phyloP scores from a whole-genome alignment of 1,139 yeast species.

The Geotrichum phurueaensis region DNA sequence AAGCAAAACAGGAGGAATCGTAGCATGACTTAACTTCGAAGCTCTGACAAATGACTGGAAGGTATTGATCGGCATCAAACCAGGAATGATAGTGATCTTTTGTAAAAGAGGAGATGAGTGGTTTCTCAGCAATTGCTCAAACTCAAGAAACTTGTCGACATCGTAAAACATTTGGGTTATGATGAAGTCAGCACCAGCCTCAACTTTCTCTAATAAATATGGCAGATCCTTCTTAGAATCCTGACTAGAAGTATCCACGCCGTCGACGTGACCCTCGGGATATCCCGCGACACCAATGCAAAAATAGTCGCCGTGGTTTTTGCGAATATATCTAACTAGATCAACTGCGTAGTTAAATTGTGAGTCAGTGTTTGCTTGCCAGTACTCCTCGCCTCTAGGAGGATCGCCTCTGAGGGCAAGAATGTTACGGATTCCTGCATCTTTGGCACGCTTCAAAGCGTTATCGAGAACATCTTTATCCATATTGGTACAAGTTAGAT shows the following conservation, averaged over 20 bases:
- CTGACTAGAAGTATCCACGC: slow-evolving; percentile 60
- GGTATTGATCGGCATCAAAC: slow-evolving; percentile 94
- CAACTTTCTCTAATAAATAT: slow-evolving; percentile 74
- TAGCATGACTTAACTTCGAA: slow-evolving; percentile 82
- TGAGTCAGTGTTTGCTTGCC: slow-evolving; percentile 40
- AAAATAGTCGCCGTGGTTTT: slow-evolving; percentile 65
- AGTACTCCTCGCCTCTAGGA: slow-evolving; percentile 75
- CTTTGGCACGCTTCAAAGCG: slow-evolving; percentile 69
- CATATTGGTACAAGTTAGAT: slow-evolving; percentile 93
- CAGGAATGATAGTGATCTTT: slow-evolving; percentile 70
- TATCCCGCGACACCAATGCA: slow-evolving; percentile 91
- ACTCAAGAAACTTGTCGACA: slow-evolving; percentile 49
- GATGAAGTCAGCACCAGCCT: slow-evolving; percentile 88
- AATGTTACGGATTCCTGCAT: slow-evolving; percentile 73
- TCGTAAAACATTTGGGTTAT: slow-evolving; percentile 94
- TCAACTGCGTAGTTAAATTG: slow-evolving; percentile 75
- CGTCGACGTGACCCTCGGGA: slow-evolving; percentile 91
- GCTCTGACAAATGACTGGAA: slow-evolving; percentile 82
- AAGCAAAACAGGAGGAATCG: slow-evolving; percentile 58
- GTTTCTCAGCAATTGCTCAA: slow-evolving; percentile 44
- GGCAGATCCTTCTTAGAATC: slow-evolving; percentile 62
- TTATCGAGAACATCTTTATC: slow-evolving; percentile 67
- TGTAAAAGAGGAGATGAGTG: slow-evolving; percentile 41
- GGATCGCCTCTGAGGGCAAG: slow-evolving; percentile 95
- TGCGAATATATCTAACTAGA: slow-evolving; percentile 68